Percentiles rank a stretch among this genome's conserved stretches.
Evolutionary conservation across 805 yeast genomes (phyloP).

Genomic region (Nakazawaea peltata): DNA sequence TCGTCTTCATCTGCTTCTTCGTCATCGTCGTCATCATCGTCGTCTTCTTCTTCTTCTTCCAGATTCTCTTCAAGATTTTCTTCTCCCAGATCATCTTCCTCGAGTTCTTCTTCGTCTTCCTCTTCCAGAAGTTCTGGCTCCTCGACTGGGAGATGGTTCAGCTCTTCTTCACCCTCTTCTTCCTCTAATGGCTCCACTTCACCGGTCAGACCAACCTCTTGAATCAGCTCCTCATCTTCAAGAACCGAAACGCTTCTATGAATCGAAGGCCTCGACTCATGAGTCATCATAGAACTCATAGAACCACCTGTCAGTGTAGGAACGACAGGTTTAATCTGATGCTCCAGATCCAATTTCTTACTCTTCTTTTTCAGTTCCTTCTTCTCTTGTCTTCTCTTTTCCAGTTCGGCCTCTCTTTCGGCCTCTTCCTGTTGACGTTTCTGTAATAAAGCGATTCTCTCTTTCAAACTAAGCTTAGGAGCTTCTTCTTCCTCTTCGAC

Average conservation of each 20-base stretch:
- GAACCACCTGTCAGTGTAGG: constrained; percentile 12
- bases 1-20: constrained; percentile 60
- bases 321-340: not conserved
- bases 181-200: constrained; percentile 9
- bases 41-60: constrained; percentile 30
- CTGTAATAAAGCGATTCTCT: constrained; percentile 78
- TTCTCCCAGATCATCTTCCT: constrained; percentile 12
- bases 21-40: constrained; percentile 40
- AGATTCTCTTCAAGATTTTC: constrained; percentile 22
- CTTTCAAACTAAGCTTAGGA: constrained; percentile 78
- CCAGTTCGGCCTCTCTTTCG: constrained; percentile 56
- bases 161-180: constrained; percentile 10
- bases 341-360: constrained; percentile 1
- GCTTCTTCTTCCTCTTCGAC: constrained; percentile 38
- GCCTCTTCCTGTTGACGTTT: constrained; percentile 76
- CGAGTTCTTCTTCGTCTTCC: constrained; percentile 12
- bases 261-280: constrained; percentile 12
- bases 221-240: constrained; percentile 9
- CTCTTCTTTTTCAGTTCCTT: constrained; percentile 30
- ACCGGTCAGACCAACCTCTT: no score
- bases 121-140: constrained; percentile 10
- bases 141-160: not conserved
- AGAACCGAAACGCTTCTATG: not conserved
- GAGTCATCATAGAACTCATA: constrained; percentile 3
- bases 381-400: constrained; percentile 38